Conservation (phyloP, 176 grass and related monocot species). For the Lolium perenne region DNA sequence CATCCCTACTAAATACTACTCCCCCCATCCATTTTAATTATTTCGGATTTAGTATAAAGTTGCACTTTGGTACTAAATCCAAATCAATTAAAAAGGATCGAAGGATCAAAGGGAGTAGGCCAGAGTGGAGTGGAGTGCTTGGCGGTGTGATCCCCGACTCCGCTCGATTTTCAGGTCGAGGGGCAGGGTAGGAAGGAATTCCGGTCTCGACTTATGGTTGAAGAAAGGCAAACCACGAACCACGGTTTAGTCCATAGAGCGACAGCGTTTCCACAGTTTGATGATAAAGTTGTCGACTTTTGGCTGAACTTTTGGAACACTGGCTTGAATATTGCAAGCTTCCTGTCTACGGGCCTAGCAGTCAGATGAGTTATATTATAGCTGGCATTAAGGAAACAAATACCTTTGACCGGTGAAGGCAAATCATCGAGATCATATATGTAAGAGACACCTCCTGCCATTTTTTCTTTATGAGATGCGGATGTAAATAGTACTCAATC, state of each 20-base stretch:
- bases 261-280: neutral
- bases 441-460: neutral
- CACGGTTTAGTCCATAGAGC: neutral
- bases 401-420: neutral
- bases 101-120: too few species aligned
- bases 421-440: neutral
- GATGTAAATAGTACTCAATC: neutral
- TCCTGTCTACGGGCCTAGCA: neutral
- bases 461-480: neutral
- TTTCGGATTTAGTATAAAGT: too few species aligned
- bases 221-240: neutral
- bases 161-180: neutral
- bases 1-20: too few species aligned
- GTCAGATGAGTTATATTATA: neutral
- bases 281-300: neutral
- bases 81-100: too few species aligned
- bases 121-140: neutral
- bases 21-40: too few species aligned
- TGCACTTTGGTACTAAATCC: too few species aligned
- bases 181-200: neutral
- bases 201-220: neutral
- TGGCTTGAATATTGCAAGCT: neutral
- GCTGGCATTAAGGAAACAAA: neutral
- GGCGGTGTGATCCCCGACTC: neutral
- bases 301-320: neutral